phyloP scores from a whole-genome alignment of 1,284 basidiomycete species.

The Phellopilus nigrolimitatus region DNA sequence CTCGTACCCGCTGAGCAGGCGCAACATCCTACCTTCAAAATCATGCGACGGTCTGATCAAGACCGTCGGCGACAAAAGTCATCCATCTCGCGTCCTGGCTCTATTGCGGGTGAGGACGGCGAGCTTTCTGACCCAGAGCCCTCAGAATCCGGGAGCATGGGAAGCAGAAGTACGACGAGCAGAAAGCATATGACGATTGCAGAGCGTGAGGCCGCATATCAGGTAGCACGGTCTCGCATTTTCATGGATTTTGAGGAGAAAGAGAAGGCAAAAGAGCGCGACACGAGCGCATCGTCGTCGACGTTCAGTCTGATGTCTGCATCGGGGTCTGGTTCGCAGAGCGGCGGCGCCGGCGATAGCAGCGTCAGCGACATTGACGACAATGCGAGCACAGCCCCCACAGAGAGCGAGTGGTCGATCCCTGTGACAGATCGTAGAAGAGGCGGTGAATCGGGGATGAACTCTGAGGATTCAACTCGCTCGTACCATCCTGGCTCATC shows the following conservation, averaged over 20 bases:
- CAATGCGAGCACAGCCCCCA: constrained; percentile 59
- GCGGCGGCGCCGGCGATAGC: constrained; percentile 49
- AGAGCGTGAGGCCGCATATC: constrained; percentile 78
- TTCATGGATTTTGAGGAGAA: constrained; percentile 78
- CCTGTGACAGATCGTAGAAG: constrained; percentile 46
- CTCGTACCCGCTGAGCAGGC: constrained; percentile 72
- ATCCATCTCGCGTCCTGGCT: constrained; percentile 58
- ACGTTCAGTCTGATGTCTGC: constrained; percentile 61
- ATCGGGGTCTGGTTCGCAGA: constrained; percentile 51
- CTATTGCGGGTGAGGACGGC: constrained; percentile 64
- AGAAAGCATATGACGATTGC: constrained; percentile 73
- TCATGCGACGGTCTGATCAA: constrained; percentile 61
- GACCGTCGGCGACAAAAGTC: constrained; percentile 46
- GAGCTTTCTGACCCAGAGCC: constrained; percentile 73
- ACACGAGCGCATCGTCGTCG: constrained; percentile 71
- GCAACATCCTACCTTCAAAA: constrained; percentile 71
- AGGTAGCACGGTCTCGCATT: constrained; percentile 75
- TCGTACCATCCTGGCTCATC: constrained; percentile 49
- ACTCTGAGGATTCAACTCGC: constrained; percentile 50
- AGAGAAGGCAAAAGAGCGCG: constrained; percentile 66
- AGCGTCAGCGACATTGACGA: constrained; percentile 62
- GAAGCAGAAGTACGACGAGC: constrained; percentile 56
- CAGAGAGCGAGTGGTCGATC: constrained; percentile 76
- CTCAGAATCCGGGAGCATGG: constrained; percentile 71
- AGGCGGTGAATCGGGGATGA: constrained; percentile 34